phyloP scores from a whole-genome alignment of 208 protist species.

The Blechomonas ayalai region DNA sequence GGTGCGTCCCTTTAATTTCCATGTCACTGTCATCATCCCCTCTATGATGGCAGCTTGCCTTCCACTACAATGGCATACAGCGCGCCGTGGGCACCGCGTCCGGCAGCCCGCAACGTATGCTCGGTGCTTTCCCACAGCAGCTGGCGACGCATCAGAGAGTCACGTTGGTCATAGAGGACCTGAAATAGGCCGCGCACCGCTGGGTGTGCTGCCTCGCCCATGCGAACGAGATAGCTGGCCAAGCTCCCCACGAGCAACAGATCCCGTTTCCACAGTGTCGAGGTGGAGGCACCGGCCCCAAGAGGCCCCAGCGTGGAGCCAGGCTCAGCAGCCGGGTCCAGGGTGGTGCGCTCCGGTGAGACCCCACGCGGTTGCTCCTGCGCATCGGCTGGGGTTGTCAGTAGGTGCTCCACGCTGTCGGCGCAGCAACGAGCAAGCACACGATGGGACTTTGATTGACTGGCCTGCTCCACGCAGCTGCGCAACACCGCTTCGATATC shows the following conservation, averaged over 20 bases:
- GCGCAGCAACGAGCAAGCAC: conserved; percentile 6
- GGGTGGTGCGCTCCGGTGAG: background rate
- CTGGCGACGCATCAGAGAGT: conserved; percentile 45
- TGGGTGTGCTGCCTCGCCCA: conserved; percentile 13
- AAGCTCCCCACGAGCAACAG: conserved; percentile 12
- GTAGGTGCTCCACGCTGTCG: conserved; percentile 2
- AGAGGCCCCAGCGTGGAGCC: no score
- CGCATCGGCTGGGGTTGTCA: no score
- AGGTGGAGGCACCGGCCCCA: no score
- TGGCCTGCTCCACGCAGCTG: conserved; percentile 18
- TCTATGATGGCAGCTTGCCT: conserved; percentile 14
- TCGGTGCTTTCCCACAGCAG: conserved; percentile 35
- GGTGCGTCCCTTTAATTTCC: no score
- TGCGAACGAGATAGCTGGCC: conserved; percentile 8
- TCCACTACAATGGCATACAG: conserved; percentile 21
- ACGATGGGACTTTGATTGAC: conserved; percentile 11
- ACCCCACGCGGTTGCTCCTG: no score
- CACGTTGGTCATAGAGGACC: conserved; percentile 40
- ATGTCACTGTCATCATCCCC: no score
- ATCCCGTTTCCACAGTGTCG: conserved; percentile 9
- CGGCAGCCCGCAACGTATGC: conserved; percentile 29
- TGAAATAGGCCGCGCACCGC: conserved; percentile 32
- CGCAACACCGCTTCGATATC: conserved; percentile 19
- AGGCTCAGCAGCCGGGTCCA: background rate
- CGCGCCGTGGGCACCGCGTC: conserved; percentile 25